Conservation (phyloP, 257 asterid genomes). For the Petrea volubilis region DNA sequence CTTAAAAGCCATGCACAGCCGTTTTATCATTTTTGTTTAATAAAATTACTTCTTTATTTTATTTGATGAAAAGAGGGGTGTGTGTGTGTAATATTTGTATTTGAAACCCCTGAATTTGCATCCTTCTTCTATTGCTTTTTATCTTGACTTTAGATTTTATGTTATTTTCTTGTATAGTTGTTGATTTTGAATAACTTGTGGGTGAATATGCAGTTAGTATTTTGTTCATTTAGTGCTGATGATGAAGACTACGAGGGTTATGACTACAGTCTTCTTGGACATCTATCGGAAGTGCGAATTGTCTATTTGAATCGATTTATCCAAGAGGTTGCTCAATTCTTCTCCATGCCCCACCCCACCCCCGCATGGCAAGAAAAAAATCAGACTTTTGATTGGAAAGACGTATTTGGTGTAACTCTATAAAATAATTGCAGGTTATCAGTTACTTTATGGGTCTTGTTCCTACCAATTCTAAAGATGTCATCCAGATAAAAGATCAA, state of each 20-base stretch:
- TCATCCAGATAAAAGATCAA: conserved; percentile 77
- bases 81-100: background rate
- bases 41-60: background rate
- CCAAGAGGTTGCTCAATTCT: conserved; percentile 67
- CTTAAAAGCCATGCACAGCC: conserved; percentile 2
- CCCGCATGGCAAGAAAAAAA: too few species aligned
- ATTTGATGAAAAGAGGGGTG: background rate
- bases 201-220: conserved; percentile 62
- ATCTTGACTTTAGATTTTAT: conserved; percentile 10
- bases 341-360: too few species aligned
- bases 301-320: conserved; percentile 92
- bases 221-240: conserved; percentile 75
- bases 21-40: background rate
- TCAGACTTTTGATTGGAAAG: conserved; percentile 5
- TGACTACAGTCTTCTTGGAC: conserved; percentile 90
- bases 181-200: conserved; percentile 2
- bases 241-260: conserved; percentile 95
- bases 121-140: background rate
- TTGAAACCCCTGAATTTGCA: background rate
- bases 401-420: conserved; percentile 6
- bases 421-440: conserved; percentile 53
- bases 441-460: conserved; percentile 96
- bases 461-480: conserved; percentile 72
- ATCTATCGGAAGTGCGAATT: conserved; percentile 92
- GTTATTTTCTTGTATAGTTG: conserved; percentile 7